These are phyloP conservation scores for Penicillium verhagenii DNA, from an alignment of 495 filamentous ascomycete species.

Conservation along the genomic window DNA sequence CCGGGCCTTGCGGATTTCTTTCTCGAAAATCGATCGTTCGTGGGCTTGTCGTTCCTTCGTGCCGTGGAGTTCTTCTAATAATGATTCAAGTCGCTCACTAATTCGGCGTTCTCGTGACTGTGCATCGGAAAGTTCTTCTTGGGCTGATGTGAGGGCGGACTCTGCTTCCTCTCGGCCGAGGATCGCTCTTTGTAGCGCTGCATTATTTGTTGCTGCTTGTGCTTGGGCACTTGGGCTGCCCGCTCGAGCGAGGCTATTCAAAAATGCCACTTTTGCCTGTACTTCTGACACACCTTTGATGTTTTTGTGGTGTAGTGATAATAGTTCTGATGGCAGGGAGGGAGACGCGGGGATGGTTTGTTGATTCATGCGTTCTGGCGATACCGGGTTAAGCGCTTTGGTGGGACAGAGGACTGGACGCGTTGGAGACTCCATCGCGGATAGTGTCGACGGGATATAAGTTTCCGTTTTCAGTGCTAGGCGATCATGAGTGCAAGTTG, in stretches of 20 bases:
- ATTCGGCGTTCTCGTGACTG: slow-evolving; percentile 71
- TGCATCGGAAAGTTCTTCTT: slow-evolving; percentile 66
- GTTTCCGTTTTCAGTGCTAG: slow-evolving; percentile 13
- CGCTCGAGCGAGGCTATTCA: slow-evolving; percentile 69
- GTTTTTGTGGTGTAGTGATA: slow-evolving; percentile 37
- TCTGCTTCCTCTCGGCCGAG: slow-evolving; percentile 82
- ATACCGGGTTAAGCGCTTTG: slow-evolving; percentile 68
- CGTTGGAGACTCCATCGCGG: slow-evolving; percentile 44
- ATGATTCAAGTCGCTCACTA: slow-evolving; percentile 71
- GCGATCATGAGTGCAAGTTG: slow-evolving; percentile 25
- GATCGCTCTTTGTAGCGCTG: slow-evolving; percentile 76
- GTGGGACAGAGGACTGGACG: slow-evolving; percentile 48
- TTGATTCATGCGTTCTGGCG: slow-evolving; percentile 79
- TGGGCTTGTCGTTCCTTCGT: slow-evolving; percentile 74
- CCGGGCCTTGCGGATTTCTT: slow-evolving; percentile 75
- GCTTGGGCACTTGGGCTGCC: slow-evolving; percentile 58
- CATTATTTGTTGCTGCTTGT: slow-evolving; percentile 50
- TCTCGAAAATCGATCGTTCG: slow-evolving; percentile 74
- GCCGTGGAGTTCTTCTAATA: slow-evolving; percentile 75
- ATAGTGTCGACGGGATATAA: slow-evolving; percentile 13
- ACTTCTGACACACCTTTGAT: slow-evolving; percentile 65
- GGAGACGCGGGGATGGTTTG: slow-evolving; percentile 57
- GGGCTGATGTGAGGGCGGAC: slow-evolving; percentile 51
- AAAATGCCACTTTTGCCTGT: slow-evolving; percentile 80
- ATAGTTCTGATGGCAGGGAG: slow-evolving; percentile 47